Percentiles rank a stretch among this genome's conserved stretches.
These are phyloP conservation scores for Chionographis japonica DNA, from an alignment of 106 monocot genomes.

Conservation along the genomic window DNA sequence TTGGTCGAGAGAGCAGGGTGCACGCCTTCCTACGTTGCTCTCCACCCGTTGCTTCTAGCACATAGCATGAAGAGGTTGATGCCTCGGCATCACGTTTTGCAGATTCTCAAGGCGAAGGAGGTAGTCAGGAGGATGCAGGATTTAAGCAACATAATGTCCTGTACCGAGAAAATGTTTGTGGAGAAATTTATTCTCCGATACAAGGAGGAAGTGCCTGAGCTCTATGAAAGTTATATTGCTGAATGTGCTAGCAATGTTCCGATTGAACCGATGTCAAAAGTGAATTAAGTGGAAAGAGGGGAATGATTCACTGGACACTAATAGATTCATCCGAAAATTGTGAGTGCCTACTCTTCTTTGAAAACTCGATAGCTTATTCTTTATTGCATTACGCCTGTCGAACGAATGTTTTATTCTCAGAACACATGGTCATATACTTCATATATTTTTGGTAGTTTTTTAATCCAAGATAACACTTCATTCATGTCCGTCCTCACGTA, in stretches of 20 bases:
- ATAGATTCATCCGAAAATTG: too few relatives aligned
- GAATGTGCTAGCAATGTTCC: neutral
- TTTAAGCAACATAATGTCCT: neutral
- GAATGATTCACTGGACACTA: too few relatives aligned
- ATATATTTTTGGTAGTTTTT: too few relatives aligned
- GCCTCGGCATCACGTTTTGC: neutral
- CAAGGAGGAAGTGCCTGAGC: conserved; percentile 5
- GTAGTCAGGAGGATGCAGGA: neutral
- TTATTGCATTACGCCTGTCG: too few relatives aligned
- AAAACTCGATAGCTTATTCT: too few relatives aligned
- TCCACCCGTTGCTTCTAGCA: neutral
- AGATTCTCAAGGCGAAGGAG: conserved; percentile 1
- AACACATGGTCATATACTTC: too few relatives aligned
- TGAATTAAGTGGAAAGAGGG: too few relatives aligned
- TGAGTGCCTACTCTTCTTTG: too few relatives aligned
- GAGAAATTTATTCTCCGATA: conserved; percentile 10
- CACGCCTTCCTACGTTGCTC: neutral
- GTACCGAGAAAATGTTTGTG: conserved; percentile 6
- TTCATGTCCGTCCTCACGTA: too few relatives aligned
- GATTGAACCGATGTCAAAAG: too few relatives aligned
- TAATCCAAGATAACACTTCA: too few relatives aligned
- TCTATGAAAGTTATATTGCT: conserved; percentile 2
- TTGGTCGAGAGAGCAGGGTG: neutral
- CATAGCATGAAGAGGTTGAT: conserved; percentile 3
- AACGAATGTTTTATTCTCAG: too few relatives aligned